Evolutionary conservation across 2,329 filamentous ascomycete genomes (phyloP), one percentile per base, ranked within the genome.

Genomic region (Cladophialophora carrionii): DNA sequence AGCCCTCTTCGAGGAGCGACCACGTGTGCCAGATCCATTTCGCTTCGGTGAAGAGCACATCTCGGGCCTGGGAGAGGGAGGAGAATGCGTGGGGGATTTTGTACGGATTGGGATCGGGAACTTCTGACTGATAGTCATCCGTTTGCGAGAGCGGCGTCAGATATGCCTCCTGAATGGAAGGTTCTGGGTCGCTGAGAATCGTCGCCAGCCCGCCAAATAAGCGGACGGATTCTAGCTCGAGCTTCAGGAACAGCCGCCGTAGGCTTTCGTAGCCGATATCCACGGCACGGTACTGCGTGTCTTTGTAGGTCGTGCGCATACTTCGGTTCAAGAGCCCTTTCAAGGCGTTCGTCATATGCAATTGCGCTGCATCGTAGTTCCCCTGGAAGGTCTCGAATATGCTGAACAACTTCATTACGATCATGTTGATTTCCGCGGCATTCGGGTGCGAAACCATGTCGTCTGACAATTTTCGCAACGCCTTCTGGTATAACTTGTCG

Each of bases 371-470:
- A 12, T 70, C 68, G 31, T 70, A 66, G 43, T 72, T 66, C 1
- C 64, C 67, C 56, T 72, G 71, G 61, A 72, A 72, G 2, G 64
- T 69, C 53, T 72, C 68, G 49, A 69, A 72, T 5, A 71, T 56
- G 41, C 67, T 65, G 20, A 71, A 66, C 6, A 72, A 63, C 51
- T 71, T 66, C 61, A 65, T 62, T 14, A 65, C 49, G 3, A 69
- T 48, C 70, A 72, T 71, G 53, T 68, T 70, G 41, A 69, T 68
- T 51, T 71, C 69, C 6, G 67, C 62, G n/a, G 61, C 62, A 10
- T 61, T 66, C 2, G 67, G 65, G 26, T 67, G 48, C 0, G 58
- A 63, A 3, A 61, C 61, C 57, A 63, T 63, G 51, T 69, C 67
- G 22, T 62, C 52, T 3, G 67, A 63, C 34, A 71, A 54, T 41